Conservation (phyloP, 192 early-diverging fungal species). For the Linnemannia elongata region DNA sequence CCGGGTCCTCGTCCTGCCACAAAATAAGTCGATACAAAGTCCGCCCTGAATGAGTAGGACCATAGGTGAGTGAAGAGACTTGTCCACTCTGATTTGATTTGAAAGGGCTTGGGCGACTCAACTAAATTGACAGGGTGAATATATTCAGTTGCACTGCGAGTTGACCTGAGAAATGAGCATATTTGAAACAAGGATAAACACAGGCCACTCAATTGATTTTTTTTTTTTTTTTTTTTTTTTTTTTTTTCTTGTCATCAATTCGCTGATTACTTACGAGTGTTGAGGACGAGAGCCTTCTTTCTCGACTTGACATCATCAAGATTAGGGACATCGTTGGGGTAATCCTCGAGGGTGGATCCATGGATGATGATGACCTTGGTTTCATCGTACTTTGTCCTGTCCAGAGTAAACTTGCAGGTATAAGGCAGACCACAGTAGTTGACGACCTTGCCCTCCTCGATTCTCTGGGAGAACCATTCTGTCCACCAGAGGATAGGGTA, state of each 20-base stretch:
- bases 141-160: background rate
- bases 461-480: background rate
- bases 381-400: slow-evolving; percentile 16
- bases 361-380: slow-evolving; percentile 28
- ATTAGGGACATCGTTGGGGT: slow-evolving; percentile 16
- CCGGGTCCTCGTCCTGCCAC: background rate
- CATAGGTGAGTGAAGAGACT: slow-evolving; percentile 23
- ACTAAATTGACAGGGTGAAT: slow-evolving; percentile 1
- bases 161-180: too few relatives aligned
- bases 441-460: slow-evolving; percentile 11
- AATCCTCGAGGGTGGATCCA: slow-evolving; percentile 8
- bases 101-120: slow-evolving; percentile 15
- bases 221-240: too few relatives aligned
- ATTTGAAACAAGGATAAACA: background rate
- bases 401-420: slow-evolving; percentile 36
- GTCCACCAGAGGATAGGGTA: slow-evolving; percentile 44
- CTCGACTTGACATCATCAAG: slow-evolving; percentile 8
- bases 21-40: slow-evolving; percentile 29
- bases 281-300: slow-evolving; percentile 16
- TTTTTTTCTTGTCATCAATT: too few relatives aligned
- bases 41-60: slow-evolving; percentile 24
- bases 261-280: background rate
- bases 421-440: slow-evolving; percentile 31
- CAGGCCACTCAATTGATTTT: background rate
- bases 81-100: slow-evolving; percentile 20